Conservation (phyloP, 78 protist species). For the Planoprotostelium fungivorum region DNA sequence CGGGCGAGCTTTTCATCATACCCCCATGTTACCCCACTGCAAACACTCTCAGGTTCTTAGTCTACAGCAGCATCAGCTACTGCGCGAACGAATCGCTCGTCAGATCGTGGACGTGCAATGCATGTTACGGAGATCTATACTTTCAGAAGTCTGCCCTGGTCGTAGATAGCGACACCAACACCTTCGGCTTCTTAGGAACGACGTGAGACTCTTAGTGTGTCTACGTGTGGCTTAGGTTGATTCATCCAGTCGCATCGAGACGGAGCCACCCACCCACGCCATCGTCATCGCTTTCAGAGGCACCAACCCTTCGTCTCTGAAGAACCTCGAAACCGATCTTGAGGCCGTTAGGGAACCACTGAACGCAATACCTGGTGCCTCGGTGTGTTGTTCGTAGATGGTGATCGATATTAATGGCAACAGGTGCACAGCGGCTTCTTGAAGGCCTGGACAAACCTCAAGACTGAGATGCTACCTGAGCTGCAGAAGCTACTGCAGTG, state of each 20-base stretch:
- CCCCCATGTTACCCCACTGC: too few species aligned
- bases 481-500: background rate
- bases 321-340: background rate
- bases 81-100: background rate
- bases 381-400: background rate
- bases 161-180: background rate
- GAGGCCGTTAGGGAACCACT: background rate
- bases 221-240: background rate
- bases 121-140: background rate
- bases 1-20: too few species aligned
- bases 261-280: background rate
- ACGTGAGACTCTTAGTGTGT: background rate
- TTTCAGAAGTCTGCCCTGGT: background rate
- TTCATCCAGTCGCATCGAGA: background rate
- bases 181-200: background rate
- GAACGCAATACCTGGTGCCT: background rate
- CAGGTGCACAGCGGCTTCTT: background rate
- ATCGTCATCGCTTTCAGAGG: background rate
- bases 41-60: background rate
- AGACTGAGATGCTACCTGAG: background rate
- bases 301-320: background rate
- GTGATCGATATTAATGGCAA: background rate
- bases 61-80: background rate
- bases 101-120: background rate
- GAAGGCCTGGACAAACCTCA: background rate